Percentiles rank a stretch among this genome's conserved stretches.
These are phyloP conservation scores for Microsporum ferrugineum DNA, from an alignment of 2,329 filamentous ascomycete species.

Conservation along the genomic window DNA sequence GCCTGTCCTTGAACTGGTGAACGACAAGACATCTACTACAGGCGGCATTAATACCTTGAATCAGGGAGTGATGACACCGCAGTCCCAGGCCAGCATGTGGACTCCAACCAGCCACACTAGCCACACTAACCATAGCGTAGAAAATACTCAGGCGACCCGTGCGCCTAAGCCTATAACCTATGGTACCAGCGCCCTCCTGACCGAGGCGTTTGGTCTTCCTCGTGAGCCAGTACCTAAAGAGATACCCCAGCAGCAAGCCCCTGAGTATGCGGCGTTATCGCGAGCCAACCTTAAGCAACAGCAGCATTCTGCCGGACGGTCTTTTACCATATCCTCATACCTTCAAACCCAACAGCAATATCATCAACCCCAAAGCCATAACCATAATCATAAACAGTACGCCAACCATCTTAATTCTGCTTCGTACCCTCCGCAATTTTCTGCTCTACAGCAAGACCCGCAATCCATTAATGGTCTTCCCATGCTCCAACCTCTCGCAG, in stretches of 20 bases:
- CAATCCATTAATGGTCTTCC: not conserved
- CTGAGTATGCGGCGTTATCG: not conserved
- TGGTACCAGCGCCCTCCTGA: not conserved
- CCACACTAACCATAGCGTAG: not conserved
- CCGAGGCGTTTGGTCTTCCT: constrained; percentile 3
- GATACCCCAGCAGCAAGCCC: not conserved
- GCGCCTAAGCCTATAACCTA: not conserved
- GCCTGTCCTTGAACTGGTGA: constrained; percentile 53
- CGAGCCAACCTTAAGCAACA: constrained; percentile 3
- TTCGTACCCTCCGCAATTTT: not conserved
- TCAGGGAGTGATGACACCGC: not conserved
- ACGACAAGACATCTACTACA: constrained; percentile 30
- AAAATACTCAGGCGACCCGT: not conserved
- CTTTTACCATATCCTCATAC: not conserved
- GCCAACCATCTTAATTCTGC: not conserved
- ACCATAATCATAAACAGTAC: not conserved
- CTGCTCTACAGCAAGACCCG: not conserved
- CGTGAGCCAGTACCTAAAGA: not conserved
- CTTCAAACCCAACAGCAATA: constrained; percentile 1
- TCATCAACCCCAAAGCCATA: not conserved
- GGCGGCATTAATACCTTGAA: constrained; percentile 42
- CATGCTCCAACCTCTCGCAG: not conserved
- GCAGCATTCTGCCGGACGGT: not conserved
- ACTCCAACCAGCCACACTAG: not conserved
- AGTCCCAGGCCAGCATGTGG: not conserved